Conservation (phyloP, 371 early-diverging fungal species). For the Basidiobolus meristosporus region DNA sequence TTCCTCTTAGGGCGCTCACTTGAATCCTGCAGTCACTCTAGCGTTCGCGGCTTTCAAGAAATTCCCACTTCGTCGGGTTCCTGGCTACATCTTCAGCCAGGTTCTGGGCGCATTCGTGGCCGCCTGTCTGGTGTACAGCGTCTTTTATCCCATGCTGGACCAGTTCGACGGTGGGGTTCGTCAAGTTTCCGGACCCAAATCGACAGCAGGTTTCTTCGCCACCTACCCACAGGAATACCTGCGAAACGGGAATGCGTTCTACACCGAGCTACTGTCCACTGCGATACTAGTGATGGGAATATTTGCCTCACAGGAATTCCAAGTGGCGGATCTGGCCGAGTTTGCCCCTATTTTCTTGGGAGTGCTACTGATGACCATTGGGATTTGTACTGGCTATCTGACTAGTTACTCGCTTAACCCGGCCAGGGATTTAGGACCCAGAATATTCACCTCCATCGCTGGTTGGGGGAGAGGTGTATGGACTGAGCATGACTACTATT, state of each 20-base stretch:
- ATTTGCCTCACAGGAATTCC: too few species aligned
- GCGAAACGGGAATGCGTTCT: not conserved
- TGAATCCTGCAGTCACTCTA: conserved; percentile 62
- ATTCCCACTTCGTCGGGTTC: conserved; percentile 38
- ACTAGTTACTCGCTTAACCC: conserved; percentile 73
- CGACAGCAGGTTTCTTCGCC: conserved; percentile 50
- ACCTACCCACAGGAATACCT: conserved; percentile 19
- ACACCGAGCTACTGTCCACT: not conserved
- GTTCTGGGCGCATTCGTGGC: conserved; percentile 48
- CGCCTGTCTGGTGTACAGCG: conserved; percentile 35
- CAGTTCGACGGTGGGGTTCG: conserved; percentile 19
- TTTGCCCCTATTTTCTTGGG: conserved; percentile 32
- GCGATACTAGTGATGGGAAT: not conserved
- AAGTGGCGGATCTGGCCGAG: too few species aligned
- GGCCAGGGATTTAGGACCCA: conserved; percentile 77
- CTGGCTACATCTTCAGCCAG: conserved; percentile 37
- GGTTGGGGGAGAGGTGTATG: conserved; percentile 60
- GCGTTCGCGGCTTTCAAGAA: conserved; percentile 44
- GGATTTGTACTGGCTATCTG: conserved; percentile 38
- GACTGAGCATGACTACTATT: conserved; percentile 35
- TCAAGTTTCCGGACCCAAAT: conserved; percentile 4
- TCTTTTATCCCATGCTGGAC: conserved; percentile 21
- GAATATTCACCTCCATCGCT: conserved; percentile 51
- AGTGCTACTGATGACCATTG: conserved; percentile 36
- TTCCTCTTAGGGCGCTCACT: conserved; percentile 61